Evolutionary conservation across 2,329 filamentous ascomycete genomes (phyloP).

Genomic region (Pseudopyricularia cyperi): DNA sequence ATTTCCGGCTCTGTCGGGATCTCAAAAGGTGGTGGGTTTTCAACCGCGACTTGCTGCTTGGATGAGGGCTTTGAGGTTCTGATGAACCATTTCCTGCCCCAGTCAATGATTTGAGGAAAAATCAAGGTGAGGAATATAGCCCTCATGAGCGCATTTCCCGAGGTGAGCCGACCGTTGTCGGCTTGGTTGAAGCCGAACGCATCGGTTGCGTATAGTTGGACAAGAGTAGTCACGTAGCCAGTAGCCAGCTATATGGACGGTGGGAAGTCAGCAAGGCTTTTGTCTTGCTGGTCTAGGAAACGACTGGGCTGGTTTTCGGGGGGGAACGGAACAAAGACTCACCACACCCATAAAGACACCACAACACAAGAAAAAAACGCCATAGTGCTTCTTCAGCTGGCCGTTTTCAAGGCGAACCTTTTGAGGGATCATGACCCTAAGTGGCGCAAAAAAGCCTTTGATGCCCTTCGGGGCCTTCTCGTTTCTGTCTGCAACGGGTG

Average conservation of each 20-base stretch:
- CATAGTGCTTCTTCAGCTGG: slow-evolving; percentile 38
- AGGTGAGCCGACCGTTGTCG: slow-evolving; percentile 44
- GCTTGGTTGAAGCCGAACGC: slow-evolving; percentile 40
- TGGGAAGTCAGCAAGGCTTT: not conserved
- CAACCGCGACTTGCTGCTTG: not conserved
- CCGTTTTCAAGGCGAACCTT: slow-evolving; percentile 38
- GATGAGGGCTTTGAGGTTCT: not conserved
- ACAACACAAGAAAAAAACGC: slow-evolving; percentile 48
- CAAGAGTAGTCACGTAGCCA: slow-evolving; percentile 50
- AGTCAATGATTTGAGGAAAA: slow-evolving; percentile 36
- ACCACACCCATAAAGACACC: slow-evolving; percentile 56
- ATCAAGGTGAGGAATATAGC: slow-evolving; percentile 40
- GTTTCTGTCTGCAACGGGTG: slow-evolving; percentile 23
- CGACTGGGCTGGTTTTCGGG: not conserved
- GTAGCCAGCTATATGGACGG: slow-evolving; percentile 39
- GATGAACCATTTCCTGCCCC: slow-evolving; percentile 15
- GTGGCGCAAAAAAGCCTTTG: slow-evolving; percentile 46
- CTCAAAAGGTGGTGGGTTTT: not conserved
- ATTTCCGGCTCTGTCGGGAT: slow-evolving; percentile 24
- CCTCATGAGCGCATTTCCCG: slow-evolving; percentile 39
- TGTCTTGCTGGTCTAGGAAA: not conserved
- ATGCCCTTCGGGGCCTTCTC: slow-evolving; percentile 24
- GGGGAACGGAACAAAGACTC: slow-evolving; percentile 11
- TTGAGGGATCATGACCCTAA: slow-evolving; percentile 48
- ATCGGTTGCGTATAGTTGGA: slow-evolving; percentile 46